Base-by-base conservation (phyloP, 257 asterid species). In the Ilex aquifolium region DNA sequence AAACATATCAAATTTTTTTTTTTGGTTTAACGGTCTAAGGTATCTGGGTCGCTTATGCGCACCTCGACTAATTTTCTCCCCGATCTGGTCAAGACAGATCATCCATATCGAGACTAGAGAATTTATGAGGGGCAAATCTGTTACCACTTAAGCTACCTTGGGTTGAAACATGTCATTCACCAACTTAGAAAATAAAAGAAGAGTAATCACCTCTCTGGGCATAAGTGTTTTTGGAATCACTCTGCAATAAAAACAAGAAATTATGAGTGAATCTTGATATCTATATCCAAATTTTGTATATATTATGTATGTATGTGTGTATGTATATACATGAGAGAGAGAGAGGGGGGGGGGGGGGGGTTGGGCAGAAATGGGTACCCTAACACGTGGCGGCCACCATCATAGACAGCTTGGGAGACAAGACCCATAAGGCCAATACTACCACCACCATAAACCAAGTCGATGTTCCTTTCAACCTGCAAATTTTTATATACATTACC, bases 401-500 rank as follows among this genome's bases (percentile, higher is more conserved):
- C 74, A 57, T 80, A 80, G 65, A 88, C 96, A 62, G 92, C 79
- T 74, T 78, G 88, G 54, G 95, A 87, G 64, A 87, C 79, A 32
- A 84, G 72, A 17, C 95, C 95, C 95, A 87, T 87, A 70, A 87
- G 75, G 17, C 95, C 95, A 21, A 84, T 66, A 65, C 95, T 87
- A 56, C 95, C 95, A 32, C 95, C 95, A 15, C 95, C 95, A 71
- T 87, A 87, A 40, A 87, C 92, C 69, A 88, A 72, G 87, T 86
- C 95, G 71, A 88, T 88, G 80, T 82, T 86, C 83, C 93, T 86
- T 69, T 84, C 96, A 70, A 88, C 95, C 96, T 88, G 88, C 65
- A 67, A 59, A 51, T 52, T 56, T 54, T 31, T 40, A 16, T 31
- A 40, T 16, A 7, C 66, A 64, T 77, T 68, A 62, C 65, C 69